Base-by-base conservation (phyloP, 2,329 filamentous ascomycete genomes). In the Davidsoniella eucalypti region DNA sequence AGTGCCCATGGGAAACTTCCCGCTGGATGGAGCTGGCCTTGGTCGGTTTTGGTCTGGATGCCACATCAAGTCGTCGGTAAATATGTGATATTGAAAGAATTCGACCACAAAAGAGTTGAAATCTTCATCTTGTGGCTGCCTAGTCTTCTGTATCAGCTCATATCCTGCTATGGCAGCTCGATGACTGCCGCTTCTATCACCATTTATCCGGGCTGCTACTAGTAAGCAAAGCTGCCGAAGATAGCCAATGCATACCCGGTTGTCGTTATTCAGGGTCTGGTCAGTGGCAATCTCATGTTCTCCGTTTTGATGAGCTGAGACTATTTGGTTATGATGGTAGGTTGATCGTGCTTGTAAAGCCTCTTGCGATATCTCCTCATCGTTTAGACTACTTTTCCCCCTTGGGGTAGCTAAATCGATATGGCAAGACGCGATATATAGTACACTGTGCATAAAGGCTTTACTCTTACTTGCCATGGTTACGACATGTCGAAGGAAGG, bases 391-490 rank as follows among this genome's bases (percentile, higher is more conserved):
- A 44, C 73, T 75, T 51, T 61, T 56, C 9, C 74, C 76, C 49
- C 78, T 76, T 0, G 74, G 69, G 0, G 75, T 73, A 4, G 72
- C 68, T 54, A 71, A 72, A 61, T 81, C 74, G 50, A 81, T 73
- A 58, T 94, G 87, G 54, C 80, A 87, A 57, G 84, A 84, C 37
- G 87, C 84, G 7, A 94, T 71, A 42, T 84, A 87, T 49, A 94
- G 72, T 46, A 94, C 78, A 9, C 87, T 92, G 62, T 94, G 87
- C 87, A 94, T 94, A 48, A 94, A 69, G 10, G 86, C 86, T 54
- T 79, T 73, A 60, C 94, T 82, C 54, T 80, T 72, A 40, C 84
- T 78, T 2, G 87, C 87, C 67, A 93, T 83, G 1, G 85, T 84
- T 2, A 94, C 70, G 36, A 94, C 69, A 56, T 92, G 81, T 56